These are phyloP conservation scores for Saccharum officinarum DNA, from an alignment of 176 grass and related monocot genomes.

Conservation along the genomic window DNA sequence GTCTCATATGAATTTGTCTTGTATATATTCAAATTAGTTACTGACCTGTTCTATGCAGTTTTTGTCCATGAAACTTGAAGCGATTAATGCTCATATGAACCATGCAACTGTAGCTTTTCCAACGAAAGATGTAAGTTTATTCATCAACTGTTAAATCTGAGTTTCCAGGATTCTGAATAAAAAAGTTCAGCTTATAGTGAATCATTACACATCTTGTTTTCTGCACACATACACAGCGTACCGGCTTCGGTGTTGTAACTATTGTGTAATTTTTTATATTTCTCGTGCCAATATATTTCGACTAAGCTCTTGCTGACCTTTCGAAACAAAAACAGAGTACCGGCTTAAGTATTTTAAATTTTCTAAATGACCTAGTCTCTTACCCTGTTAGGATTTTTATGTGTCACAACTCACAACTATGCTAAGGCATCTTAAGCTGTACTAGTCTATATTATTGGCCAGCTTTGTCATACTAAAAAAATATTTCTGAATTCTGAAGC, in stretches of 20 bases:
- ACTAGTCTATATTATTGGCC: not conserved
- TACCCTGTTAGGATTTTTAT: not conserved
- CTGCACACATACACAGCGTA: not conserved
- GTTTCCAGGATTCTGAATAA: not conserved
- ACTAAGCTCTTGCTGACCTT: too few relatives aligned
- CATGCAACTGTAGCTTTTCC: conserved; percentile 45
- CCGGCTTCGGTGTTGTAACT: too few relatives aligned
- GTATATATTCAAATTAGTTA: not conserved
- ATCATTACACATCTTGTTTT: not conserved
- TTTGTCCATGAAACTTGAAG: conserved; percentile 92
- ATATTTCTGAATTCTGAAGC: not conserved
- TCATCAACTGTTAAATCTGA: not conserved
- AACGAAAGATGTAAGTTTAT: conserved; percentile 74
- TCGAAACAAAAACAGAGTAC: too few relatives aligned
- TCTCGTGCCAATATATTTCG: too few relatives aligned
- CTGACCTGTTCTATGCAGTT: conserved; percentile 51
- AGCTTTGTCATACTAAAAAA: not conserved
- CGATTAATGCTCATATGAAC: conserved; percentile 61
- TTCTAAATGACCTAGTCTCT: not conserved
- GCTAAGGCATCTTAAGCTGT: not conserved
- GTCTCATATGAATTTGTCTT: not conserved
- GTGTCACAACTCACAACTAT: not conserved
- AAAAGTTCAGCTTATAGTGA: not conserved
- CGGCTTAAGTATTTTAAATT: not conserved
- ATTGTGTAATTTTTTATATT: too few relatives aligned